These are phyloP conservation scores for Pyrenophora teres DNA, from an alignment of 2,329 filamentous ascomycete genomes.

Conservation along the genomic window DNA sequence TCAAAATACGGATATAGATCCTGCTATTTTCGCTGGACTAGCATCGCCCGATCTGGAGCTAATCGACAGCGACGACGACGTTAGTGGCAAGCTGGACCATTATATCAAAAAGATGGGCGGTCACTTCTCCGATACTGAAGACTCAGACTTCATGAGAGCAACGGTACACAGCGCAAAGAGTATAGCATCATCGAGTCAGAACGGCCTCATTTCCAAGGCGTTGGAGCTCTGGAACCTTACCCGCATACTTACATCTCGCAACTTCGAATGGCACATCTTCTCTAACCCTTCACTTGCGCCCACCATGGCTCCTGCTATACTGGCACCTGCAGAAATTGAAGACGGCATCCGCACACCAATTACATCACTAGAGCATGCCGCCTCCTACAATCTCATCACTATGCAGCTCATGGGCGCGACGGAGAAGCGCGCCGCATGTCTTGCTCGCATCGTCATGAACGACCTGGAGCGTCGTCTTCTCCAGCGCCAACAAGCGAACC, in stretches of 20 bases:
- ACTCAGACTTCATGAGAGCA: conserved; percentile 56
- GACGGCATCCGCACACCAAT: conserved; percentile 36
- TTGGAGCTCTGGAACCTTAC: conserved; percentile 63
- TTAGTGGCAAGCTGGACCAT: conserved; percentile 58
- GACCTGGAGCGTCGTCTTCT: conserved; percentile 64
- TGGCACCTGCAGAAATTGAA: conserved; percentile 39
- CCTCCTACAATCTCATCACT: conserved; percentile 57
- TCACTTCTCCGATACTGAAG: conserved; percentile 55
- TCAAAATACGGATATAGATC: conserved; percentile 44
- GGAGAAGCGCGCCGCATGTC: conserved; percentile 59
- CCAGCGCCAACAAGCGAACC: conserved; percentile 61
- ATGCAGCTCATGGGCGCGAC: conserved; percentile 60
- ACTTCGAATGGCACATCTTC: conserved; percentile 56
- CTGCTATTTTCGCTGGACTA: conserved; percentile 39
- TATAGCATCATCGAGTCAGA: conserved; percentile 42
- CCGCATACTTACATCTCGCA: conserved; percentile 57
- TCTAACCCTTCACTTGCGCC: conserved; percentile 51
- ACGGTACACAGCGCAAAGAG: conserved; percentile 50
- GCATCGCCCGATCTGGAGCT: conserved; percentile 50
- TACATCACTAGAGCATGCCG: conserved; percentile 38
- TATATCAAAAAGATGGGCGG: conserved; percentile 58
- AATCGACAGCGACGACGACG: conserved; percentile 58
- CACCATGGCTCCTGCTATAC: conserved; percentile 36
- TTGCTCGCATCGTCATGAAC: conserved; percentile 62
- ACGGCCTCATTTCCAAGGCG: conserved; percentile 56